Conservation (phyloP, 208 protist species). For the Leptomonas pyrrhocoris region DNA sequence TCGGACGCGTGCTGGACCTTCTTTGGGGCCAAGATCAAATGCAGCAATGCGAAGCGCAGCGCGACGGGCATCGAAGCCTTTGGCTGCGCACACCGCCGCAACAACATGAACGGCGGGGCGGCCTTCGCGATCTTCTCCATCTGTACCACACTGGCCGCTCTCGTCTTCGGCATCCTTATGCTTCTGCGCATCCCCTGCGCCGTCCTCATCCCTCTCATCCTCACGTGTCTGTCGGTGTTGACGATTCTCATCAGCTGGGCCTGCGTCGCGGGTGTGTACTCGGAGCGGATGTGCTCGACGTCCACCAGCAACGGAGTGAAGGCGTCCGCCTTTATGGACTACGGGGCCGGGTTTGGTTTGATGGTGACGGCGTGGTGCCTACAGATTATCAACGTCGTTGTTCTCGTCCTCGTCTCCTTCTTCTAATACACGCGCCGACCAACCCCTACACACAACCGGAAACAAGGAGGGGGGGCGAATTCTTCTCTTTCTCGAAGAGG, state of each 20-base stretch:
- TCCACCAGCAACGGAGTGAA: constrained; percentile 12
- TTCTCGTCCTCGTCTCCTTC: constrained; percentile 16
- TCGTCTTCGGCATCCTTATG: constrained; percentile 35
- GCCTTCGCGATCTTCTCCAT: constrained; percentile 47
- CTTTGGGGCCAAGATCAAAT: constrained; percentile 55
- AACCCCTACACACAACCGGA: too few relatives aligned
- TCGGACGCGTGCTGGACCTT: constrained; percentile 30
- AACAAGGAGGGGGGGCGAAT: too few relatives aligned
- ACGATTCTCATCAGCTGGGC: constrained; percentile 47
- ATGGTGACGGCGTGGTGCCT: constrained; percentile 46
- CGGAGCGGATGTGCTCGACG: constrained; percentile 34
- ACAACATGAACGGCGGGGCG: constrained; percentile 41
- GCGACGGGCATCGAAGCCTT: constrained; percentile 27
- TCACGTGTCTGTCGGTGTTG: constrained; percentile 23
- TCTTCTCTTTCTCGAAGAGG: too few relatives aligned
- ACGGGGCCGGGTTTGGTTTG: constrained; percentile 49
- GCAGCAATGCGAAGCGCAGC: constrained; percentile 35
- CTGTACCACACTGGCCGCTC: too few relatives aligned
- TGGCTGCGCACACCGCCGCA: constrained; percentile 22
- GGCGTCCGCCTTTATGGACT: too few relatives aligned
- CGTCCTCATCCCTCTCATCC: constrained; percentile 33
- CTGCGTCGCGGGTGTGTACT: constrained; percentile 50
- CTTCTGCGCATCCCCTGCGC: constrained; percentile 25
- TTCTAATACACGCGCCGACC: too few relatives aligned
- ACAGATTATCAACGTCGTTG: constrained; percentile 30